These are phyloP conservation scores for Lyophyllum shimeji DNA, from an alignment of 768 basidiomycete species.

Conservation along the genomic window DNA sequence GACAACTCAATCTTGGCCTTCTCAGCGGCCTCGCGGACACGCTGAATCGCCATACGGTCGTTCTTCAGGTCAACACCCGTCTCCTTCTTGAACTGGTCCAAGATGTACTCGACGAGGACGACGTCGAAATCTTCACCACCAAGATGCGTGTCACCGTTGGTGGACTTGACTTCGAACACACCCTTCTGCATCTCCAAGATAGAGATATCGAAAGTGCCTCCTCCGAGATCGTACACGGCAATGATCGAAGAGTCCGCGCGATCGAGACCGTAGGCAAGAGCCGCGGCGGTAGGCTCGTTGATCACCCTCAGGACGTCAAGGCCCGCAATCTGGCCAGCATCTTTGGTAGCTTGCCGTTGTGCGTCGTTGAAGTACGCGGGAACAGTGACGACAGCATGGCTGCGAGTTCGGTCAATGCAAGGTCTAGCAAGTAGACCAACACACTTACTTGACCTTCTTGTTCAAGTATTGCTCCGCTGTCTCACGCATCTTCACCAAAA, in stretches of 20 bases:
- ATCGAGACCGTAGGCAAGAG: constrained; percentile 96
- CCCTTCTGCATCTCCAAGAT: constrained; percentile 99
- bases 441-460: constrained; percentile 88
- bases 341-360: constrained; percentile 97
- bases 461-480: constrained; percentile 93
- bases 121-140: constrained; percentile 97
- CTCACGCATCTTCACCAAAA: constrained; percentile 90
- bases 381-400: constrained; percentile 90
- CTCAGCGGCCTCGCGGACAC: constrained; percentile 98
- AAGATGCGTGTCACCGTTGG: constrained; percentile 98
- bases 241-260: constrained; percentile 82
- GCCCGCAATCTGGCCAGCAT: constrained; percentile 96
- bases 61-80: constrained; percentile 74
- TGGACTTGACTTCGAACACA: constrained; percentile 99
- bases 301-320: constrained; percentile 97
- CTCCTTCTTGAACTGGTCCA: constrained; percentile 95
- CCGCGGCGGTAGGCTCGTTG: constrained; percentile 98
- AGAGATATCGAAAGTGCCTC: constrained; percentile 99
- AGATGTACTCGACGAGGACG: constrained; percentile 78
- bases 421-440: not conserved
- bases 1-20: constrained; percentile 99
- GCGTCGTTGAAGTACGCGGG: constrained; percentile 99
- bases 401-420: constrained; percentile 26
- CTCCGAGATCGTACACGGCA: constrained; percentile 98
- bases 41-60: constrained; percentile 97